Evolutionary conservation across 2,329 filamentous ascomycete species (phyloP).

Genomic region (Monilinia polystroma): DNA sequence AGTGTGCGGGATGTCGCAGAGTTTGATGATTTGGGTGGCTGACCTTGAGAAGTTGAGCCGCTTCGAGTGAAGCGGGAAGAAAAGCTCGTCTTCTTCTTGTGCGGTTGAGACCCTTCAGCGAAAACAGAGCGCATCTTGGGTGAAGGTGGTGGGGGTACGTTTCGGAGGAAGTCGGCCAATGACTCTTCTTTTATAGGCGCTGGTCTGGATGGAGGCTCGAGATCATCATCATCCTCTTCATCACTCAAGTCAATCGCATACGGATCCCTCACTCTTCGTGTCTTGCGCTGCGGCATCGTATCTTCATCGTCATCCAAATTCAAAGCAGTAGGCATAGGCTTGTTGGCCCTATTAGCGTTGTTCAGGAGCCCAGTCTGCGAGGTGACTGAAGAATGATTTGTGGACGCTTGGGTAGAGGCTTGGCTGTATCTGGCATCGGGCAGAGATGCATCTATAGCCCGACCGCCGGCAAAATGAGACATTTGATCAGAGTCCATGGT

Average conservation of each 20-base stretch:
- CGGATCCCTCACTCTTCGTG: conserved; percentile 77
- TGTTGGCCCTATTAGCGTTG: conserved; percentile 41
- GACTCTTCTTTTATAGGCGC: conserved; percentile 55
- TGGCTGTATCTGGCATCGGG: conserved; percentile 55
- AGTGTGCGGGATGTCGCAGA: conserved; percentile 37
- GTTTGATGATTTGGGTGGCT: conserved; percentile 40
- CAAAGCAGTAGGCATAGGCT: conserved; percentile 24
- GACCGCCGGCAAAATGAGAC: conserved; percentile 52
- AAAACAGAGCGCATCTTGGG: conserved; percentile 39
- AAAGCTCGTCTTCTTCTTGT: conserved; percentile 60
- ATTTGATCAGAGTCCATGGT: conserved; percentile 86
- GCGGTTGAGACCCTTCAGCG: conserved; percentile 26
- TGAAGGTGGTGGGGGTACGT: conserved; percentile 63
- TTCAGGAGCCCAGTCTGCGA: conserved; percentile 70
- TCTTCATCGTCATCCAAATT: conserved; percentile 36
- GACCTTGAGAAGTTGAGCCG: conserved; percentile 40
- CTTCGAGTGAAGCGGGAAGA: conserved; percentile 56
- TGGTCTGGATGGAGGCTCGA: conserved; percentile 30
- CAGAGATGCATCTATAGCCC: conserved; percentile 57
- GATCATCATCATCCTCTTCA: conserved; percentile 42
- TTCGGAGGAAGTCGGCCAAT: conserved; percentile 71
- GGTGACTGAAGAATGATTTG: conserved; percentile 51
- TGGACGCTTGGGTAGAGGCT: conserved; percentile 26
- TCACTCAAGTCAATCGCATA: conserved; percentile 83
- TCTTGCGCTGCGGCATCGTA: conserved; percentile 69